These are phyloP conservation scores for Adansonia grandidieri DNA, from an alignment of 441 rosid genomes.

Conservation along the genomic window DNA sequence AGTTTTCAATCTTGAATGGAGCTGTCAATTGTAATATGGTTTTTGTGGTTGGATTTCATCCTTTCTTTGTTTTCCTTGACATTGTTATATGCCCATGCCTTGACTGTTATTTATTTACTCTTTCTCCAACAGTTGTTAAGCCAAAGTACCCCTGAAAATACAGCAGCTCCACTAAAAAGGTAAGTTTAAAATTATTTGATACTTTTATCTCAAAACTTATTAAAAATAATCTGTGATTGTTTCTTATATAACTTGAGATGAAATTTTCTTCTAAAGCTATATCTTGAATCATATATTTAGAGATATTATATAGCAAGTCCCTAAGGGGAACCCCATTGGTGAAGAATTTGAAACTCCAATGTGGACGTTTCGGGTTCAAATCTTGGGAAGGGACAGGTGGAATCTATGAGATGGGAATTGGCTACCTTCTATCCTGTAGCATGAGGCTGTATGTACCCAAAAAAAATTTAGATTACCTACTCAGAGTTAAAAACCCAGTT, in stretches of 20 bases:
- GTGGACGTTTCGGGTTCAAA: neutral
- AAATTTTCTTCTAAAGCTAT: neutral
- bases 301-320: neutral
- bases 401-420: neutral
- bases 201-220: neutral
- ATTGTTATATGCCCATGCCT: neutral
- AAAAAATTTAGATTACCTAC: neutral
- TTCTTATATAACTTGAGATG: slow-evolving; percentile 3
- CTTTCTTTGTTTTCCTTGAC: slow-evolving; percentile 8
- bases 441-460: neutral
- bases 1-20: slow-evolving; percentile 16
- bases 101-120: slow-evolving; percentile 16
- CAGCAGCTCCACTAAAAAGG: slow-evolving; percentile 53
- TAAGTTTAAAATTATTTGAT: slow-evolving; percentile 33
- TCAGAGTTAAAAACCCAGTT: slow-evolving; percentile 10
- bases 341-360: slow-evolving; percentile 6
- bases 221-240: slow-evolving; percentile 9
- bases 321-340: neutral
- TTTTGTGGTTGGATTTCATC: slow-evolving; percentile 17
- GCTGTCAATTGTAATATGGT: slow-evolving; percentile 3
- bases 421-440: neutral
- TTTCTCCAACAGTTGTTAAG: slow-evolving; percentile 45
- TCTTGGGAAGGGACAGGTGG: neutral
- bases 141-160: slow-evolving; percentile 40
- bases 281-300: slow-evolving; percentile 14